phyloP scores from a whole-genome alignment of 169 alveolate species.

The Eimeria necatrix region DNA sequence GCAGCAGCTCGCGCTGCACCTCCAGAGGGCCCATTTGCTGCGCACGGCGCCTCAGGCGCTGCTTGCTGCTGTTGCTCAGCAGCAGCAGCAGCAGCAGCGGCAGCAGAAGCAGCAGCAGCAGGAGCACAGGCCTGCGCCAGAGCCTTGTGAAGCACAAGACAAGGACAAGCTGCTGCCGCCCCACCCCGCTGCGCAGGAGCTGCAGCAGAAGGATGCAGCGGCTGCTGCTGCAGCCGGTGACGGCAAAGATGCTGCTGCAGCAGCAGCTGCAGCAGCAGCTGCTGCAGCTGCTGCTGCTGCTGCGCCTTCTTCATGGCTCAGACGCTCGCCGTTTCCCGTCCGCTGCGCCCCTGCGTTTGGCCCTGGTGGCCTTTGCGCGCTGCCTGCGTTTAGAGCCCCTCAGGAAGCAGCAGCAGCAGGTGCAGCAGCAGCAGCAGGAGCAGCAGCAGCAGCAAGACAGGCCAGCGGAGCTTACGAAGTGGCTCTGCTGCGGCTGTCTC shows the following conservation, averaged over 20 bases:
- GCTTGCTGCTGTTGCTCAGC: conserved; percentile 5
- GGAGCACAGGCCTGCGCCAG: not conserved
- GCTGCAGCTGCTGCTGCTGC: not conserved
- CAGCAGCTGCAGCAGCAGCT: not conserved
- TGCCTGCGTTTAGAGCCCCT: conserved; percentile 36
- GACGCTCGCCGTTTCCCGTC: conserved; percentile 73
- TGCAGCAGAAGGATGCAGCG: not conserved
- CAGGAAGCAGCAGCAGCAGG: conserved; percentile 14
- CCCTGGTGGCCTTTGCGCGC: conserved; percentile 64
- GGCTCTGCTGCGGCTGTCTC: conserved; percentile 59
- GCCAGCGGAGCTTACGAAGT: conserved; percentile 21
- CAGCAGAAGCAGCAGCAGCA: conserved; percentile 55
- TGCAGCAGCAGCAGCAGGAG: conserved; percentile 42
- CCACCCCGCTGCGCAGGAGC: not conserved
- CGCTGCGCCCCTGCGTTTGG: conserved; percentile 76
- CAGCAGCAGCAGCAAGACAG: conserved; percentile 66
- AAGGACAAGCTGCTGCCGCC: not conserved
- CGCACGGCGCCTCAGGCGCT: conserved; percentile 52
- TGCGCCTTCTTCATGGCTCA: not conserved
- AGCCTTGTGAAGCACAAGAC: no score
- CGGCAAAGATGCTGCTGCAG: not conserved
- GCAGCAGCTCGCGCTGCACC: not conserved
- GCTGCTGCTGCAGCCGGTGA: not conserved
- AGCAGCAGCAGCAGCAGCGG: conserved; percentile 68
- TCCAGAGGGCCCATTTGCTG: conserved; percentile 29